These are phyloP conservation scores for Arctium minus DNA, from an alignment of 129 eudicot species.

Conservation along the genomic window DNA sequence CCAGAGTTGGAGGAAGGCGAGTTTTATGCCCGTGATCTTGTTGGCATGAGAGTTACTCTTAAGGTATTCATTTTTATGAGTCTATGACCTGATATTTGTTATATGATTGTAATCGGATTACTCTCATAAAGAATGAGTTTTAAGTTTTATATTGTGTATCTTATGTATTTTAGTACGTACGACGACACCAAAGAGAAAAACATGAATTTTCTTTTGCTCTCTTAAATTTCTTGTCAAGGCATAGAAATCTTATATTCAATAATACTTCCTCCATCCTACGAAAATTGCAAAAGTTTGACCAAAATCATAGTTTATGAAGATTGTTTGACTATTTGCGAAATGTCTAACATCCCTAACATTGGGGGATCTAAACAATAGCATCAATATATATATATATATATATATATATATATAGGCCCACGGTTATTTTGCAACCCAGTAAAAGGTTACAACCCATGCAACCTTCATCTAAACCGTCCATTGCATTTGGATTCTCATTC, in stretches of 20 bases:
- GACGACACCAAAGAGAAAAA: not conserved
- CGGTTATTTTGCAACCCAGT: too few relatives aligned
- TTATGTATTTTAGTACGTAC: not conserved
- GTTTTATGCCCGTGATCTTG: constrained; percentile 87
- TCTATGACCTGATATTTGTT: constrained; percentile 1
- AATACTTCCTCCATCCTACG: not conserved
- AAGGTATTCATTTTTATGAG: constrained; percentile 50
- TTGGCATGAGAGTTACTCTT: constrained; percentile 82
- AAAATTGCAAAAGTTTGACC: not conserved
- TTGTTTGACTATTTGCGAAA: constrained; percentile 1
- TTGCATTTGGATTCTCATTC: too few relatives aligned
- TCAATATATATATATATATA: not conserved
- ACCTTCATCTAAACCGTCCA: too few relatives aligned
- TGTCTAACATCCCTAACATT: not conserved
- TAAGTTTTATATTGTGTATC: not conserved
- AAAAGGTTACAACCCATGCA: too few relatives aligned
- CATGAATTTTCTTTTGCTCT: not conserved
- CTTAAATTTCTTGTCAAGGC: not conserved
- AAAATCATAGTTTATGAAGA: not conserved
- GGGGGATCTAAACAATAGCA: not conserved
- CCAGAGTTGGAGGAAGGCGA: constrained; percentile 93
- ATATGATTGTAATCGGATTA: not conserved
- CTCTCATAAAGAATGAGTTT: not conserved
- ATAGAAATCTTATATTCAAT: not conserved
- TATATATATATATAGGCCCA: too few relatives aligned